Conservation (phyloP, 2,329 filamentous ascomycete genomes). For the Cyphellophora attinorum region DNA sequence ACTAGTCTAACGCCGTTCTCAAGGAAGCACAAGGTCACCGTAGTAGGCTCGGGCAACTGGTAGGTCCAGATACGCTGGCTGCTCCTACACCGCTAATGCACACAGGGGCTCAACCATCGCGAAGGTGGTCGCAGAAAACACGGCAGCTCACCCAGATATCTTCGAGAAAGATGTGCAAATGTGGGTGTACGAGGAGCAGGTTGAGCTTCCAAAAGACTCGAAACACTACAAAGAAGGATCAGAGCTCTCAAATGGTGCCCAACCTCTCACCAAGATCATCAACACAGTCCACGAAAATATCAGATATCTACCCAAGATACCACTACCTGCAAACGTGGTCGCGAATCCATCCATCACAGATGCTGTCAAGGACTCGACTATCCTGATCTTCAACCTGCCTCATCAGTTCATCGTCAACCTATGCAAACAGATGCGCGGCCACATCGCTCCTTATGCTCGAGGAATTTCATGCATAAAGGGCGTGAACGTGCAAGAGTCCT, state of each 20-base stretch:
- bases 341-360: constrained; percentile 75
- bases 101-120: constrained; percentile 87
- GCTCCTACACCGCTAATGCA: constrained; percentile 1
- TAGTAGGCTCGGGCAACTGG: constrained; percentile 97
- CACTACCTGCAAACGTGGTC: constrained; percentile 69
- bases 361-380: constrained; percentile 71
- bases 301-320: constrained; percentile 90
- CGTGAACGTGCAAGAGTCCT: constrained; percentile 80
- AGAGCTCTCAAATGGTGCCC: constrained; percentile 51
- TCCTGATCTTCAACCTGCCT: constrained; percentile 91
- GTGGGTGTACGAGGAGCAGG: constrained; percentile 97
- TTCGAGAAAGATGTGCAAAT: constrained; percentile 90
- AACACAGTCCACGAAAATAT: constrained; percentile 91
- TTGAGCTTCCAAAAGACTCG: constrained; percentile 62
- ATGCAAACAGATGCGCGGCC: constrained; percentile 73
- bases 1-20: not conserved
- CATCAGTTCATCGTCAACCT: constrained; percentile 91
- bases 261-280: constrained; percentile 86
- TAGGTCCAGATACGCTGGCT: constrained; percentile 30
- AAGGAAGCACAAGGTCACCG: constrained; percentile 83
- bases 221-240: constrained; percentile 59
- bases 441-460: constrained; percentile 83
- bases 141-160: constrained; percentile 62
- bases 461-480: constrained; percentile 98
- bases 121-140: constrained; percentile 94